Conservation (phyloP, 768 basidiomycete genomes). For the Gelatoporia subvermispora region DNA sequence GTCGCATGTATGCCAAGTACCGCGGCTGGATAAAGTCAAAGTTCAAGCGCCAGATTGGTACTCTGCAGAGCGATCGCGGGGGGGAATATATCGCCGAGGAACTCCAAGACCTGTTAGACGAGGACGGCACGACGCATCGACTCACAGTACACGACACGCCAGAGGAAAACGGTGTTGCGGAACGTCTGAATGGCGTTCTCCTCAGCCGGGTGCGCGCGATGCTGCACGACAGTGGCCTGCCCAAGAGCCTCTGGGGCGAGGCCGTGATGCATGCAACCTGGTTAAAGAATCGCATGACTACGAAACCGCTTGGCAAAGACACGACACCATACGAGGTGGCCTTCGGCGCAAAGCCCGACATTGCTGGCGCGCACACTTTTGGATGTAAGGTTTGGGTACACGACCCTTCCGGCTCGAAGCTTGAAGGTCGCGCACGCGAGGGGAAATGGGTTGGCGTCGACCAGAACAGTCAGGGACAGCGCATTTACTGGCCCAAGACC, state of each 20-base stretch:
- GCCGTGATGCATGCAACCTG: constrained; percentile 30
- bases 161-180: constrained; percentile 38
- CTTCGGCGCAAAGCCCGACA: not conserved
- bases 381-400: constrained; percentile 8
- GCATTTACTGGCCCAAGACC: too few relatives aligned
- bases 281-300: constrained; percentile 31
- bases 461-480: too few relatives aligned
- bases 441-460: too few relatives aligned
- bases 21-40: constrained; percentile 33
- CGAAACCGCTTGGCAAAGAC: constrained; percentile 16
- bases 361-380: constrained; percentile 1
- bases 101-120: too few relatives aligned
- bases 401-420: not conserved
- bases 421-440: too few relatives aligned
- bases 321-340: constrained; percentile 20
- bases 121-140: too few relatives aligned
- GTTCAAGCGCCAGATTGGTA: constrained; percentile 25
- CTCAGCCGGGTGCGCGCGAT: constrained; percentile 29
- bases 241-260: constrained; percentile 35
- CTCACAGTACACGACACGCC: too few relatives aligned
- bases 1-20: constrained; percentile 26
- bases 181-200: constrained; percentile 35
- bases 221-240: too few relatives aligned
- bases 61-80: too few relatives aligned
- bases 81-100: too few relatives aligned